Conservation (phyloP, 805 yeast genomes). For the Yamadazyma nakazawae region DNA sequence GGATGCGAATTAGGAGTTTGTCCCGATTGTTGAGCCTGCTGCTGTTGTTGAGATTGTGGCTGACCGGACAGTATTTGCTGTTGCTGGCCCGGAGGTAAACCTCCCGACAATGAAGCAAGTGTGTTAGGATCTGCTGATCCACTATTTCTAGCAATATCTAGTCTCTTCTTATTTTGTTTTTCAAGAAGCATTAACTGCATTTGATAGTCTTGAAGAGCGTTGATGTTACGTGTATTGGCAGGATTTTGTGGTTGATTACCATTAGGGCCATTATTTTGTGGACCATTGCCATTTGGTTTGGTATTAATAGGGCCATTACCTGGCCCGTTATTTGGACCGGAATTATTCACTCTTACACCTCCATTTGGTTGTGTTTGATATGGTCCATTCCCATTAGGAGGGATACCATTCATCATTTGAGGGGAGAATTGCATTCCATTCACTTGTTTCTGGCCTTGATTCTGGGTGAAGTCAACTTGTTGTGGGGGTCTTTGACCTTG, state of each 20-base stretch:
- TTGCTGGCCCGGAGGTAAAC: slow-evolving; percentile 27
- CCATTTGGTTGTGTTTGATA: slow-evolving; percentile 3
- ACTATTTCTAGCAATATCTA: slow-evolving; percentile 49
- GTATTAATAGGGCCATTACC: slow-evolving; percentile 5
- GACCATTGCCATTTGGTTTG: slow-evolving; percentile 3
- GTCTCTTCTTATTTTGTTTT: slow-evolving; percentile 67
- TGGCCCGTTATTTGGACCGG: slow-evolving; percentile 10
- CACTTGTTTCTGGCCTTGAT: not conserved
- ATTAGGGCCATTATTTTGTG: slow-evolving; percentile 2
- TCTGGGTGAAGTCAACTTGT: not conserved
- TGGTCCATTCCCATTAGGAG: slow-evolving; percentile 2
- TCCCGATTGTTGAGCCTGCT: slow-evolving; percentile 4
- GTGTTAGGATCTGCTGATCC: slow-evolving; percentile 19
- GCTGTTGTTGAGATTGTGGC: slow-evolving; percentile 9
- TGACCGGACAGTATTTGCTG: slow-evolving; percentile 7
- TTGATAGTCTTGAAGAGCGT: slow-evolving; percentile 78
- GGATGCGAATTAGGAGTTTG: slow-evolving; percentile 9
- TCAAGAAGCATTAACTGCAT: slow-evolving; percentile 73
- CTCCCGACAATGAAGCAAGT: slow-evolving; percentile 12
- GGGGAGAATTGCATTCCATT: slow-evolving; percentile 13
- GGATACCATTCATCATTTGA: slow-evolving; percentile 11
- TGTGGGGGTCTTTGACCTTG: slow-evolving; percentile 3
- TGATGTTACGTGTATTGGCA: slow-evolving; percentile 30
- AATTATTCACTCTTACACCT: not conserved
- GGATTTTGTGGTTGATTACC: slow-evolving; percentile 5